Evolutionary conservation across 2,329 filamentous ascomycete genomes (phyloP).

Genomic region (Aspergillus viridinutans): DNA sequence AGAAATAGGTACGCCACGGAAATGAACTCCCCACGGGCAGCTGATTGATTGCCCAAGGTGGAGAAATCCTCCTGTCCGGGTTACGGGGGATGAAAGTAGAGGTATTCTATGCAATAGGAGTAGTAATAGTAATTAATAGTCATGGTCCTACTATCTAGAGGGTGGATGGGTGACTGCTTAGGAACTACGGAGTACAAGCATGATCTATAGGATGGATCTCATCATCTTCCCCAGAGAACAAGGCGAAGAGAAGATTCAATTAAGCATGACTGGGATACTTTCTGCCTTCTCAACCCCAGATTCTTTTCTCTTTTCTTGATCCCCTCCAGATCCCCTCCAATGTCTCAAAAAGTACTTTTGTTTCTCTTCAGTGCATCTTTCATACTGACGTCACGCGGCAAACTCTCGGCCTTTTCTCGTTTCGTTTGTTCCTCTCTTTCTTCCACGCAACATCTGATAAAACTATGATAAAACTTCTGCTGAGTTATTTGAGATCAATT

Average conservation of each 20-base stretch:
- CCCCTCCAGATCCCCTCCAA: not conserved
- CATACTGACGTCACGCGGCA: not conserved
- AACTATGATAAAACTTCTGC: too few species aligned
- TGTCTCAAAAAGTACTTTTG: not conserved
- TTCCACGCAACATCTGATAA: not conserved
- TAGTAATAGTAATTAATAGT: not conserved
- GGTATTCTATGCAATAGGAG: not conserved
- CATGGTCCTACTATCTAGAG: not conserved
- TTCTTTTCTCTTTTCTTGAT: not conserved
- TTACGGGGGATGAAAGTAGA: not conserved
- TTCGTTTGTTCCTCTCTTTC: not conserved
- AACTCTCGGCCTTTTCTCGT: not conserved
- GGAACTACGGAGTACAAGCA: not conserved
- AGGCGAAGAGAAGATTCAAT: not conserved
- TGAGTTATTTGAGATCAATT: not conserved
- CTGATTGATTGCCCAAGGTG: not conserved
- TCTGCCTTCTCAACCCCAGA: not conserved
- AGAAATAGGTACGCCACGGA: not conserved
- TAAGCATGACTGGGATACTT: not conserved
- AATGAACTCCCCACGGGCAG: conserved; percentile 9
- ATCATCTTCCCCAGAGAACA: not conserved
- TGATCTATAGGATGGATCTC: not conserved
- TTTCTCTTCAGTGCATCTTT: not conserved
- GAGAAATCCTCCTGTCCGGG: not conserved
- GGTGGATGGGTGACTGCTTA: not conserved